Percentiles rank a stretch among this genome's conserved stretches.
Evolutionary conservation across 768 basidiomycete genomes (phyloP).

Genomic region (Podaxis sp.): DNA sequence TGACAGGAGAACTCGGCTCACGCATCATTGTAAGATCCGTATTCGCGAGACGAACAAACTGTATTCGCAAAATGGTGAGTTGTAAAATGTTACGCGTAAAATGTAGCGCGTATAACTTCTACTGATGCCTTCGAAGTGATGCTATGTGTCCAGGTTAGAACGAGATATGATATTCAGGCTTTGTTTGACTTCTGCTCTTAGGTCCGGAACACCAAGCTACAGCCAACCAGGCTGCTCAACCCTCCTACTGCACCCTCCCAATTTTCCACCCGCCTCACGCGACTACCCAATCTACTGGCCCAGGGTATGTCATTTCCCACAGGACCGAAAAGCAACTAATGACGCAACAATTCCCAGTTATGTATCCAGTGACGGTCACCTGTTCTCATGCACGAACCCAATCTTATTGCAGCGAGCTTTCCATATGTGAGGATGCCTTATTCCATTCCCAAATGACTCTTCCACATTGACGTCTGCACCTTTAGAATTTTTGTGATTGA

Average conservation of each 20-base stretch:
- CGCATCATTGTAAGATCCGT: constrained; percentile 59
- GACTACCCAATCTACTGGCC: constrained; percentile 16
- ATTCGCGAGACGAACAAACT: constrained; percentile 53
- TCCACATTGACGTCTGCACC: neutral
- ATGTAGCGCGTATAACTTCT: too few relatives aligned
- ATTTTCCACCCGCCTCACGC: constrained; percentile 44
- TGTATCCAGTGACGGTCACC: constrained; percentile 56
- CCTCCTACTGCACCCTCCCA: constrained; percentile 55
- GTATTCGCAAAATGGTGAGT: constrained; percentile 55
- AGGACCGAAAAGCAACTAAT: neutral
- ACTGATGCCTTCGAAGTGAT: constrained; percentile 34
- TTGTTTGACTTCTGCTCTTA: constrained; percentile 19
- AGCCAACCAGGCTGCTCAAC: constrained; percentile 36
- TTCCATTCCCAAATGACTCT: neutral
- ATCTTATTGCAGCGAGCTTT: constrained; percentile 50
- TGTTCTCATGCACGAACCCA: constrained; percentile 55
- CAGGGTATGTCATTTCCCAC: constrained; percentile 1
- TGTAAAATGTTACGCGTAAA: constrained; percentile 14
- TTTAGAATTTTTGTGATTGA: constrained; percentile 47
- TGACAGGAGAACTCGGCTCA: neutral
- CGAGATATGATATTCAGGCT: neutral
- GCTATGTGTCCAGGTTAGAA: constrained; percentile 48
- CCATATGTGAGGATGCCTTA: constrained; percentile 49
- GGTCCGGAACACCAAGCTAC: constrained; percentile 51
- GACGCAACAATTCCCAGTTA: constrained; percentile 32